phyloP scores from a whole-genome alignment of 192 early-diverging fungal genomes.

The Glomus cerebriforme region DNA sequence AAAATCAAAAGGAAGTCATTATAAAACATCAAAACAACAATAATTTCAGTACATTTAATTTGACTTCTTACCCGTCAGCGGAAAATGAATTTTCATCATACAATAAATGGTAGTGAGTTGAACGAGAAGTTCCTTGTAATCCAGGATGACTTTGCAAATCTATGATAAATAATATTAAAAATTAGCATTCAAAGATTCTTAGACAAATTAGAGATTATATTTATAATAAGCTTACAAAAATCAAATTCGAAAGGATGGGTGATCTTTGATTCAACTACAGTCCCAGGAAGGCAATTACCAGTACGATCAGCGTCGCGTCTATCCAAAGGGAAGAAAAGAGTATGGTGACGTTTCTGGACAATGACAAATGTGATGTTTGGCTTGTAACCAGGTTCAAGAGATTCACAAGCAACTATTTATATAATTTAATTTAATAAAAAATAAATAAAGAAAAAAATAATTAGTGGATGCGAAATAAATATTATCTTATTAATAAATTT shows the following conservation, averaged over 20 bases:
- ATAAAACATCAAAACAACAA: background rate
- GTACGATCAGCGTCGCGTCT: constrained; percentile 63
- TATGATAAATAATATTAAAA: background rate
- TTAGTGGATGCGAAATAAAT: background rate
- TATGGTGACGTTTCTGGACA: constrained; percentile 91
- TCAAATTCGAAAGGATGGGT: constrained; percentile 82
- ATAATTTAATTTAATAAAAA: too few species aligned
- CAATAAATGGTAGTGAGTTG: constrained; percentile 90
- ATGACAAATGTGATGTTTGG: constrained; percentile 83
- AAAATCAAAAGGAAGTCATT: background rate
- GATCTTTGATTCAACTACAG: constrained; percentile 71
- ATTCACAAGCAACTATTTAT: constrained; percentile 55
- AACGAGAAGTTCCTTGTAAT: constrained; percentile 91
- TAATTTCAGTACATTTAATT: background rate
- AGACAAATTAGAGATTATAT: background rate
- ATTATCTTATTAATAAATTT: background rate
- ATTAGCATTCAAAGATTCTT: too few species aligned
- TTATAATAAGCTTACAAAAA: constrained; percentile 60
- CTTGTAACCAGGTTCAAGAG: constrained; percentile 67
- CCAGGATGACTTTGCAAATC: constrained; percentile 87
- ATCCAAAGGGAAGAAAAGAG: constrained; percentile 76
- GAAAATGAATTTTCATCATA: constrained; percentile 86
- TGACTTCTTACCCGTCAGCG: constrained; percentile 50
- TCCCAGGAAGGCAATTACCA: constrained; percentile 84
- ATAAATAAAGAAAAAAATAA: constrained; percentile 32